Base-by-base conservation (phyloP, 345 rosid species). In the Clausena lansium region DNA sequence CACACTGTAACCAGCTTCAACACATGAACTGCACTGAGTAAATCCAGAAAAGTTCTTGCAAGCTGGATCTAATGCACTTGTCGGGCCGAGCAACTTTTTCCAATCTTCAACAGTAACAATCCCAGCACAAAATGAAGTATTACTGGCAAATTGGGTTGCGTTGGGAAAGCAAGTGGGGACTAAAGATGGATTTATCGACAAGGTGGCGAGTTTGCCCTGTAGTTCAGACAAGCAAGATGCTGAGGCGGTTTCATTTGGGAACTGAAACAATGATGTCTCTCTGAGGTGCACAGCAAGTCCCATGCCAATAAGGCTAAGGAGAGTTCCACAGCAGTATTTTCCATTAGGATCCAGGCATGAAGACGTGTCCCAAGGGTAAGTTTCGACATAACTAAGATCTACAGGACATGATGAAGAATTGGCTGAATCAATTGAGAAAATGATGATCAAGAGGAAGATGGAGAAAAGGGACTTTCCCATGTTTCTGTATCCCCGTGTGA, bases 351-450 rank as follows among this genome's bases (percentile, higher is more conserved):
- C 47, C 7, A 27, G 81, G 71, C 92, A 88, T 3, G 65, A n/a
- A 5, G 91, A 85, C 11, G 73, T 54, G 80, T 91, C 77, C 95
- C 95, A 91, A 10, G 91, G 92, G 79, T 85, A 72, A 35, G 90
- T 86, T 62, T 80, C 67, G 11, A 89, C 87, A 55, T 89, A 88
- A 82, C 81, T 86, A 73, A 89, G 82, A 77, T 89, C 90, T 11
- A 89, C 57, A 52, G 91, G 92, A 52, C 92, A 89, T 39, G 88
- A 83, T 3, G 50, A 45, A 66, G 89, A 82, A 67, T 54, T 3
- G 22, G 76, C 63, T 15, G 79, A 66, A 63, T 35, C 68, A 20
- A 57, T 30, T 76, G 76, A 70, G 7, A 10, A n/a, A 76, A 27
- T 25, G 70, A 68, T 17, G 69, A 64, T 65, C 79, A 81, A 60